Evolutionary conservation across 768 basidiomycete species (phyloP).

Genomic region (Jaapia argillacea): DNA sequence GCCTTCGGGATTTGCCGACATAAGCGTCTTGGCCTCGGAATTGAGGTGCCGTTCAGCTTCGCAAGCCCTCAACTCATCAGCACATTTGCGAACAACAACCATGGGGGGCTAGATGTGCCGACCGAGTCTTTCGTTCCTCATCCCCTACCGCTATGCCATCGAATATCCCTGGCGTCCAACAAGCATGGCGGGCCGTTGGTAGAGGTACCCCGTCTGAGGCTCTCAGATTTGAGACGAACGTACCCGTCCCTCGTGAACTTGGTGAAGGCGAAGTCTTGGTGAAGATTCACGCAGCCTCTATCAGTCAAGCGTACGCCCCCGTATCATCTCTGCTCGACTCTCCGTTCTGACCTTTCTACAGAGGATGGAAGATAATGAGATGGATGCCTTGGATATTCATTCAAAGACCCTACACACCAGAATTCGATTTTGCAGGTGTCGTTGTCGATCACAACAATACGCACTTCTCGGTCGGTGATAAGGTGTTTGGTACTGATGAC

Average conservation of each 20-base stretch:
- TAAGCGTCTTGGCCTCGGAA: no score
- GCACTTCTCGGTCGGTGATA: constrained; percentile 45
- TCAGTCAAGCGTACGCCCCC: constrained; percentile 54
- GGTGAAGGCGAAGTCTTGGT: constrained; percentile 36
- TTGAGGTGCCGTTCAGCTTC: no score
- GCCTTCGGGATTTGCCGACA: no score
- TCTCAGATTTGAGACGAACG: constrained; percentile 16
- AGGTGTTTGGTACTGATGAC: constrained; percentile 49
- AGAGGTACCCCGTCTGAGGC: constrained; percentile 20
- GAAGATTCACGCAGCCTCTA: constrained; percentile 40
- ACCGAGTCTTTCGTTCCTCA: no score
- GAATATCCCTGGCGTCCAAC: not conserved
- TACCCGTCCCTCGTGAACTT: constrained; percentile 22
- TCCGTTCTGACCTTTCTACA: constrained; percentile 13
- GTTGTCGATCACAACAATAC: constrained; percentile 46
- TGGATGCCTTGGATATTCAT: constrained; percentile 35
- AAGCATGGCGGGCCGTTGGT: constrained; percentile 19
- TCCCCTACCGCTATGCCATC: no score
- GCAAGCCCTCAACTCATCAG: no score
- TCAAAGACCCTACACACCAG: constrained; percentile 41
- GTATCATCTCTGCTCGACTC: not conserved
- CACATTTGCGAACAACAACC: no score
- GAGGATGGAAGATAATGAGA: constrained; percentile 51
- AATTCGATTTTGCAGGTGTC: constrained; percentile 54
- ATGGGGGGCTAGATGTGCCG: no score